phyloP scores from a whole-genome alignment of 1,139 yeast species.

The Pichia sp. region DNA sequence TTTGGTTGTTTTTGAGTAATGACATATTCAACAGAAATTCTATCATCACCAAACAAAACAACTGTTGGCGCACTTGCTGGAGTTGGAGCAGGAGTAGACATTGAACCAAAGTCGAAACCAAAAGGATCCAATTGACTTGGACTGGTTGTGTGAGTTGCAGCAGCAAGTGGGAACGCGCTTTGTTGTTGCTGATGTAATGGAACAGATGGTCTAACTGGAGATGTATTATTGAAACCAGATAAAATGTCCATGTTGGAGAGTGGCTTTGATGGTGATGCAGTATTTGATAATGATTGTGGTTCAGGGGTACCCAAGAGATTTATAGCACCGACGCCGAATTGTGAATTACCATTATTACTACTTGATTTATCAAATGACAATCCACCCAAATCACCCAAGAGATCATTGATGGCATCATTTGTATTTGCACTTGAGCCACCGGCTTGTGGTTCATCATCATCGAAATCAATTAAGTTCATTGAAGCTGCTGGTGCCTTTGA shows the following conservation, averaged over 20 bases:
- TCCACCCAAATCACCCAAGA: conserved; percentile 69
- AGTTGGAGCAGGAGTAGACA: conserved; percentile 27
- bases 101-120: conserved; percentile 44
- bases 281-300: no score
- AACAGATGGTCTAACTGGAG: conserved; percentile 12
- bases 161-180: conserved; percentile 2
- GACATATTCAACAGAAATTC: conserved; percentile 53
- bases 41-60: conserved; percentile 44
- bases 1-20: conserved; percentile 37
- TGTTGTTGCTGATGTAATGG: conserved; percentile 3
- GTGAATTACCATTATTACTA: conserved; percentile 17
- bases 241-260: conserved; percentile 19
- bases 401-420: conserved; percentile 57
- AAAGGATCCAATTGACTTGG: conserved; percentile 47
- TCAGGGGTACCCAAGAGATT: conserved; percentile 36
- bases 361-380: conserved; percentile 42
- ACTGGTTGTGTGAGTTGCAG: conserved; percentile 4
- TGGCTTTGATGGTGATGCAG: conserved; percentile 7
- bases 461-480: conserved; percentile 73
- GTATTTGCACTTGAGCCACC: conserved; percentile 31
- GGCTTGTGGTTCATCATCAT: conserved; percentile 44
- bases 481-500: conserved; percentile 27
- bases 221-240: conserved; percentile 16
- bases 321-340: conserved; percentile 34
- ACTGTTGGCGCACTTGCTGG: conserved; percentile 36